Conservation (phyloP, 176 grass and related monocot species). For the Phragmites australis region DNA sequence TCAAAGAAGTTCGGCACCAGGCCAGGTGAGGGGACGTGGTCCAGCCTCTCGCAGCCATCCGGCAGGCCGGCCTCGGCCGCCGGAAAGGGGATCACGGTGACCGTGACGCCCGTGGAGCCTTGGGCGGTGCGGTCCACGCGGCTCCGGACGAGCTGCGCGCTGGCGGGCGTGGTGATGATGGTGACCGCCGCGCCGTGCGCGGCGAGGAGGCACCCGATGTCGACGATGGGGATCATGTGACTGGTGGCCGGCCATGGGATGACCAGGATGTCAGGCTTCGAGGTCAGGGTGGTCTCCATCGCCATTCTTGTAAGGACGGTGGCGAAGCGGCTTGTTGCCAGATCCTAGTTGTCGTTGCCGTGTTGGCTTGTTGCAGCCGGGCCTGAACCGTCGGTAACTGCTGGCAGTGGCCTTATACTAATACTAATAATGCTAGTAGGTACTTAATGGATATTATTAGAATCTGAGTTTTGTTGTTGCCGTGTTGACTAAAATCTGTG, state of each 20-base stretch:
- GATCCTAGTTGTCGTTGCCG: no score
- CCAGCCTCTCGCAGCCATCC: slow-evolving; percentile 51
- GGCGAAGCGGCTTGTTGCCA: neutral
- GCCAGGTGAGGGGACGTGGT: neutral
- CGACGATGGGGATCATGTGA: slow-evolving; percentile 61
- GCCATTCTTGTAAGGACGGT: neutral
- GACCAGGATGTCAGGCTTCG: slow-evolving; percentile 50
- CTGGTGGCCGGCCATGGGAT: slow-evolving; percentile 52
- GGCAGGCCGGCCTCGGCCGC: slow-evolving; percentile 47
- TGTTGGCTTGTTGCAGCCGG: neutral
- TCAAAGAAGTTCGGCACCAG: slow-evolving; percentile 38
- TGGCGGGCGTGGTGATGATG: slow-evolving; percentile 53
- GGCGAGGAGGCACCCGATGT: slow-evolving; percentile 59
- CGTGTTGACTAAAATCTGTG: no score
- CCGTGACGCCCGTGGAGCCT: slow-evolving; percentile 11
- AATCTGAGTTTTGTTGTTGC: no score
- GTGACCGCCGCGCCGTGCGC: slow-evolving; percentile 50
- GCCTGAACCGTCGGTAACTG: no score
- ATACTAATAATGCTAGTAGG: no score
- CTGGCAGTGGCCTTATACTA: no score
- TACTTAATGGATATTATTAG: no score
- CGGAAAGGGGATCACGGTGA: slow-evolving; percentile 44
- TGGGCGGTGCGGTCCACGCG: slow-evolving; percentile 34
- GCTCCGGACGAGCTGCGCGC: slow-evolving; percentile 38
- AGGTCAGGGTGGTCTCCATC: neutral